Conservation (phyloP, 176 grass and related monocot genomes). For the Eleusine coracana region DNA sequence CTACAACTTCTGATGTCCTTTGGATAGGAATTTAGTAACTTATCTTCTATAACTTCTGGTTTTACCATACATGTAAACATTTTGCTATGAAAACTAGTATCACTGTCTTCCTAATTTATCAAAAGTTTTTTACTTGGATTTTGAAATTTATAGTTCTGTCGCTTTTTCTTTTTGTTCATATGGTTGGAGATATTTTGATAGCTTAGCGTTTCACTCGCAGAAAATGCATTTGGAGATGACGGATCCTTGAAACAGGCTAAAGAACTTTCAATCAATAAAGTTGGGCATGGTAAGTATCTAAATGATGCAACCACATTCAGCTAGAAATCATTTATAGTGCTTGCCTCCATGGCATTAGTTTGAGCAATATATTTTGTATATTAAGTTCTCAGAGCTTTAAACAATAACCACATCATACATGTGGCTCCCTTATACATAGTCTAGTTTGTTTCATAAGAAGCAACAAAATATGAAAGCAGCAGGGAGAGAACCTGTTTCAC, state of each 20-base stretch:
- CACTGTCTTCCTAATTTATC: background rate
- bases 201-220: slow-evolving; percentile 43
- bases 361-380: background rate
- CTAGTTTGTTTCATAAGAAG: background rate
- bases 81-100: background rate
- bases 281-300: slow-evolving; percentile 79
- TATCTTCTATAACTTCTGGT: background rate
- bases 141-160: background rate
- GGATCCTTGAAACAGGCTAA: slow-evolving; percentile 87
- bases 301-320: slow-evolving; percentile 10
- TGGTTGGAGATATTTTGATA: background rate
- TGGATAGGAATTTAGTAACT: background rate
- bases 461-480: background rate
- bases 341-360: background rate
- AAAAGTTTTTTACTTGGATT: background rate
- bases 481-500: background rate
- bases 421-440: background rate
- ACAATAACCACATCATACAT: background rate
- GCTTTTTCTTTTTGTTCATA: background rate
- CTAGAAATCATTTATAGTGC: background rate
- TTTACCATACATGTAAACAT: background rate
- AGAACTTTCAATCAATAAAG: slow-evolving; percentile 98
- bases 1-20: background rate
- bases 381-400: background rate
- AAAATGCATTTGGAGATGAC: slow-evolving; percentile 89